Evolutionary conservation across 305 asterid species (phyloP), one percentile per base, ranked within the genome.

Genomic region (Rubia peregrina): DNA sequence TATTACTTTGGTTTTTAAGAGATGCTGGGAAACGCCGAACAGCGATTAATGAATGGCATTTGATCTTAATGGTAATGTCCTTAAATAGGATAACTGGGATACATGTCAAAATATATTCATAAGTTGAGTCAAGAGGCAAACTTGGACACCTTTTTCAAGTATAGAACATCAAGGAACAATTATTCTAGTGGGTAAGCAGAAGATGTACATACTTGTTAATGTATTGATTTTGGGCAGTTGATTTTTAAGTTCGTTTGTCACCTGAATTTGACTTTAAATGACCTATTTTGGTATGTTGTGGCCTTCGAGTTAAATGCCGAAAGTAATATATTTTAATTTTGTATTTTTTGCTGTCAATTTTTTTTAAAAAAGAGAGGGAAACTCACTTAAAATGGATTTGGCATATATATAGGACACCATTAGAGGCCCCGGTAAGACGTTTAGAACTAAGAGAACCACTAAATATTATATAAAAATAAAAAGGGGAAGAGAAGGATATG

Each of bases 191-290:
- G 22, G 55, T 48, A 51, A 33, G 22, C 40, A 33, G 17, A 1
- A 62, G 46, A 62, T 13, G 67, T 33, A 14, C 9, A 7, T 5
- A 62, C 12, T 36, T 62, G 46, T 5, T 62, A 30, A 33, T 14
- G n/a, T 62, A 30, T 16, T 62, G 67, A 16, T 62, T 66, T 41
- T 67, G 71, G 70, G 4, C 13, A 44, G 41, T 11, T 42, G n/a
- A 4, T 6, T 24, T 22, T 24, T 26, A 24, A 67, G 13, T 41
- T 67, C n/a, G 60, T 46, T 67, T 4, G 13, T 9, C n/a, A 11
- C 26, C 38, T 16, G 43, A 30, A 22, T 66, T 46, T 21, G 48
- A 17, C 19, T 4, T 16, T 33, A 13, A 13, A 6, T 33, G 33
- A 9, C 71, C 48, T 51, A 13, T 53, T 19, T 36, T 60, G 21